Evolutionary conservation across 2,329 filamentous ascomycete genomes (phyloP), one percentile per base, ranked within the genome.

Genomic region (Trichoderma atroviride): DNA sequence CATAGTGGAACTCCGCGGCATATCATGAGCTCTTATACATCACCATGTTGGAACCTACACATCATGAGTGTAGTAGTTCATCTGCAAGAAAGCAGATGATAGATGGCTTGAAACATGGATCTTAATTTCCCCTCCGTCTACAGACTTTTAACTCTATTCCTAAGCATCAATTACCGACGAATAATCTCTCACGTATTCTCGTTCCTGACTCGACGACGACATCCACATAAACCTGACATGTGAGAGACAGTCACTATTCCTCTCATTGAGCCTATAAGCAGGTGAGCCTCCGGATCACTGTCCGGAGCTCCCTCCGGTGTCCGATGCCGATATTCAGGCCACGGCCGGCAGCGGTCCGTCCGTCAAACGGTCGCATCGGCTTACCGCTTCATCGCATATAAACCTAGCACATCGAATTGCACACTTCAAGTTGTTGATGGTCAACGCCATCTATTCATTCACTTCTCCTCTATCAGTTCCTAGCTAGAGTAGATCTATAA

Each of bases 401-500:
- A 37, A 33, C 31, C 13, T 9, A 33, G 24, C 33, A 22, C 27
- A 3, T 27, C 4, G 33, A 57, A 5, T 40, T 16, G 19, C 13
- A 2, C n/a, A 35, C 13, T 19, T 50, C n/a, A 27, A 2, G 14
- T 22, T 22, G 27, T 27, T 2, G 19, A 40, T 31, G 43, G 16
- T 16, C 27, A 53, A 33, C 33, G 27, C 29, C 40, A 35, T 53
- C 29, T 31, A 22, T 52, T 40, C 52, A 67, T 59, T 68, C 29
- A 22, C 40, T 19, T 68, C 37, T 29, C 24, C 64, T 60, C 64
- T 16, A 19, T 43, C 29, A 50, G 29, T 33, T 16, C 19, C 10
- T 40, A 1, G 52, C 22, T 24, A 37, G 64, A 68, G 64, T 33
- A 68, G 40, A 53, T 68, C 64, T 60, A 68, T 60, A 67, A 60